Percentiles rank a stretch among this genome's conserved stretches.
These are phyloP conservation scores for Vaccinium myrtillus DNA, from an alignment of 148 eudicot species.

Conservation along the genomic window DNA sequence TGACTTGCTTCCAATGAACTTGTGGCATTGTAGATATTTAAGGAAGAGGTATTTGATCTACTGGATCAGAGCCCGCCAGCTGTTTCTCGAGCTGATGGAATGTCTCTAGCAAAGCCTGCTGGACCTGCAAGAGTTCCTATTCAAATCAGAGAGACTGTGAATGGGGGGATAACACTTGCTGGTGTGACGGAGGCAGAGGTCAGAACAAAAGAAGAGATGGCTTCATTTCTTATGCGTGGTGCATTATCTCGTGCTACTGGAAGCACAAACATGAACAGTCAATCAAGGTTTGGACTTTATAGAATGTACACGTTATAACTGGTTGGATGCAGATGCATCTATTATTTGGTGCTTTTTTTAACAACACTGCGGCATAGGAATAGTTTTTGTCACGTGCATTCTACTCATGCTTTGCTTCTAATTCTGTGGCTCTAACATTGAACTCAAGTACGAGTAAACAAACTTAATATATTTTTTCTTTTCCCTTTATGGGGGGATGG, in stretches of 20 bases:
- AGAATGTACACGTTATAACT: not conserved
- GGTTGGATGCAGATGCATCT: slow-evolving; percentile 1
- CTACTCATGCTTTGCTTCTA: not conserved
- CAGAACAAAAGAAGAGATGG: slow-evolving; percentile 85
- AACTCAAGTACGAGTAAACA: not conserved
- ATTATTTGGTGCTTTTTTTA: not conserved
- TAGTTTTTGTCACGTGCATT: not conserved
- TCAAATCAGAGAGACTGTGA: slow-evolving; percentile 80
- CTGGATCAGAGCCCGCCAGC: slow-evolving; percentile 51
- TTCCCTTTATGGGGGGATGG: not conserved
- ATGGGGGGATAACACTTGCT: slow-evolving; percentile 89
- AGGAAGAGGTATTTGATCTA: slow-evolving; percentile 96
- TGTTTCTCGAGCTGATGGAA: slow-evolving; percentile 50
- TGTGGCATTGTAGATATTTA: slow-evolving; percentile 60
- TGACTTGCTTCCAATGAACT: not conserved
- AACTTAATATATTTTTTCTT: not conserved
- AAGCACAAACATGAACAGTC: slow-evolving; percentile 98
- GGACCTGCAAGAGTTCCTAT: slow-evolving; percentile 80
- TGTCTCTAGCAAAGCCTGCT: slow-evolving; percentile 34
- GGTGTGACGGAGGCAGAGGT: slow-evolving; percentile 97
- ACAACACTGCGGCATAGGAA: too few relatives aligned
- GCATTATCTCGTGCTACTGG: slow-evolving; percentile 89
- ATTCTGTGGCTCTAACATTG: not conserved
- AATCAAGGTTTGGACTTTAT: slow-evolving; percentile 58
- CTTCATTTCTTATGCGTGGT: slow-evolving; percentile 66